Conservation (phyloP, 2,329 filamentous ascomycete species). For the Beauveria brongniartii region DNA sequence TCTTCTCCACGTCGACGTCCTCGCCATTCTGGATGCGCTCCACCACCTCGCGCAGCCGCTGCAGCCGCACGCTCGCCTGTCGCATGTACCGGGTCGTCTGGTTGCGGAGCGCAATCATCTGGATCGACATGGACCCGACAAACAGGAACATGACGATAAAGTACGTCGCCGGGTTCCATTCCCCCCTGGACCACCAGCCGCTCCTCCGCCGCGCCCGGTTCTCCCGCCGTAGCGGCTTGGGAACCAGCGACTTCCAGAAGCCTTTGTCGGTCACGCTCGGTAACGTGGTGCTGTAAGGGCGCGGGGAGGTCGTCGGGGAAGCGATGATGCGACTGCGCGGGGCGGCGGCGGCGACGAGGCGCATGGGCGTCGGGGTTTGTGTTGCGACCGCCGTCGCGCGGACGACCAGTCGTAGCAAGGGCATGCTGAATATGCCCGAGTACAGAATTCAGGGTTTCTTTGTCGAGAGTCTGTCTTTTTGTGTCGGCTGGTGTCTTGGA, state of each 20-base stretch:
- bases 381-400: background rate
- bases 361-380: background rate
- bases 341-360: background rate
- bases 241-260: slow-evolving; percentile 64
- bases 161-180: slow-evolving; percentile 76
- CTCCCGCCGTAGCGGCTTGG: slow-evolving; percentile 52
- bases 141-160: slow-evolving; percentile 76
- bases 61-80: slow-evolving; percentile 71
- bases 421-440: background rate
- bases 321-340: background rate
- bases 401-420: background rate
- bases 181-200: slow-evolving; percentile 40
- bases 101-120: slow-evolving; percentile 75
- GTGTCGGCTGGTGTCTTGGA: background rate
- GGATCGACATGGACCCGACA: slow-evolving; percentile 92
- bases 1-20: slow-evolving; percentile 75
- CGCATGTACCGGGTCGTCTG: slow-evolving; percentile 66
- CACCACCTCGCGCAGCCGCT: slow-evolving; percentile 65
- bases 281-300: slow-evolving; percentile 26
- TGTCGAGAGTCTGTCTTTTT: background rate
- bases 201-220: slow-evolving; percentile 18
- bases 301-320: background rate
- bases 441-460: background rate
- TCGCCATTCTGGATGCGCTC: slow-evolving; percentile 63
- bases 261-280: slow-evolving; percentile 47